These are phyloP conservation scores for Russula brevipes DNA, from an alignment of 768 basidiomycete genomes.

Conservation along the genomic window DNA sequence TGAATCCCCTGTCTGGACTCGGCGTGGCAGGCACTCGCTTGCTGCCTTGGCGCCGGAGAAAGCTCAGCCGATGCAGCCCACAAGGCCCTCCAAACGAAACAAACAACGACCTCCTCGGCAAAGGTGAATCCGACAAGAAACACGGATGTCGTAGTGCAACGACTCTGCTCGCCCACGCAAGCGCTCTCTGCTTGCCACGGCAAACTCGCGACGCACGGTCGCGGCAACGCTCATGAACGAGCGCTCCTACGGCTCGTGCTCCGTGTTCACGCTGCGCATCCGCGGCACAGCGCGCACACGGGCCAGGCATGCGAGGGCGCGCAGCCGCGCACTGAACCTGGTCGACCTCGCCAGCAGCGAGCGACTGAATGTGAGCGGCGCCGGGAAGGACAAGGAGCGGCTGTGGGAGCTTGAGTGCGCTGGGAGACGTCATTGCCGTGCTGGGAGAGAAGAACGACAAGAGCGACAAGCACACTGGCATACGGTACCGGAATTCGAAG, in stretches of 20 bases:
- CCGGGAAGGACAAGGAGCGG: constrained; percentile 73
- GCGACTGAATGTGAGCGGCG: constrained; percentile 72
- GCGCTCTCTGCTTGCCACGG: constrained; percentile 67
- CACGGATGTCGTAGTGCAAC: constrained; percentile 74
- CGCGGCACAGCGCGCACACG: constrained; percentile 65
- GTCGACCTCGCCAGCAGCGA: constrained; percentile 96
- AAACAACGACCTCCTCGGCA: constrained; percentile 87
- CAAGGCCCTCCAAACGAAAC: constrained; percentile 55
- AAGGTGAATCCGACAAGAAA: constrained; percentile 80
- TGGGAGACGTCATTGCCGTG: constrained; percentile 91
- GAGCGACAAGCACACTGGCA: constrained; percentile 67
- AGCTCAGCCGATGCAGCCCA: too few relatives aligned
- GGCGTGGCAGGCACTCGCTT: too few relatives aligned
- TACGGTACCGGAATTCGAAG: constrained; percentile 88
- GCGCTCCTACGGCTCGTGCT: constrained; percentile 88
- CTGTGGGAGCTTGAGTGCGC: constrained; percentile 80
- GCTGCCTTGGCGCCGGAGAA: too few relatives aligned
- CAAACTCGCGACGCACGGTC: constrained; percentile 77
- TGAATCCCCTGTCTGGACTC: too few relatives aligned
- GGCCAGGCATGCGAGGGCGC: constrained; percentile 79
- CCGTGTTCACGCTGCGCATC: constrained; percentile 87
- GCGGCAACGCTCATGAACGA: constrained; percentile 95
- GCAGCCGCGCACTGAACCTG: constrained; percentile 51
- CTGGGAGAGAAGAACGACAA: constrained; percentile 72
- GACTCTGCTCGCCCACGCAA: constrained; percentile 67